phyloP scores from a whole-genome alignment of 345 rosid species.

The Corchorus olitorius region DNA sequence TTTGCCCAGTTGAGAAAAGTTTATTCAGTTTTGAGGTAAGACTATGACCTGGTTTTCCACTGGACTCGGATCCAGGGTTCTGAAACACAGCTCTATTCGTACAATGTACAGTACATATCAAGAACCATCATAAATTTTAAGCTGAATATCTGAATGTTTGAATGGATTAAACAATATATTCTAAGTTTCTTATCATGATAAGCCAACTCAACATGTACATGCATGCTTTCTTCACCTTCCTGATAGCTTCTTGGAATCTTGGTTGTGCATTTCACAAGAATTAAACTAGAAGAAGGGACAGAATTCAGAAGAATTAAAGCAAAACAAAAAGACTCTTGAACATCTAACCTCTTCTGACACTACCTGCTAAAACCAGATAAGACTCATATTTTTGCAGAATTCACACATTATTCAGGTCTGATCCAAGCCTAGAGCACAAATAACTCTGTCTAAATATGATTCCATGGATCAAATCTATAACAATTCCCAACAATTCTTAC shows the following conservation, averaged over 20 bases:
- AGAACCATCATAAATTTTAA: not conserved
- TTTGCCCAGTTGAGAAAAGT: not conserved
- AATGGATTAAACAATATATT: no score
- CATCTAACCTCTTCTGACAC: not conserved
- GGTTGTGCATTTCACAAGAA: not conserved
- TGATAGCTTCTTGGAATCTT: not conserved
- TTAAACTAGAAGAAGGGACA: no score
- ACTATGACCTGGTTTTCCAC: constrained; percentile 1
- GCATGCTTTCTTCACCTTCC: no score
- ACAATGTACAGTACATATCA: not conserved
- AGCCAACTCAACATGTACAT: no score
- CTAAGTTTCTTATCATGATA: not conserved
- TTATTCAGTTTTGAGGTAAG: not conserved
- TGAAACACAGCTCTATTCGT: not conserved
- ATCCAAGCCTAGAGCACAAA: not conserved
- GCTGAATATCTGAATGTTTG: not conserved
- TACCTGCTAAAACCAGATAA: no score
- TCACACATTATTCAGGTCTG: no score
- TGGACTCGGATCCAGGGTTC: not conserved
- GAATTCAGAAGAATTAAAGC: not conserved
- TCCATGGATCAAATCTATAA: not conserved
- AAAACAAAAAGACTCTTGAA: not conserved
- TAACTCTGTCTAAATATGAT: no score
- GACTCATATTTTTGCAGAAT: no score
- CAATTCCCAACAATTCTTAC: not conserved